These are phyloP conservation scores for Cochlearia excelsa DNA, from an alignment of 345 rosid genomes.

Conservation along the genomic window DNA sequence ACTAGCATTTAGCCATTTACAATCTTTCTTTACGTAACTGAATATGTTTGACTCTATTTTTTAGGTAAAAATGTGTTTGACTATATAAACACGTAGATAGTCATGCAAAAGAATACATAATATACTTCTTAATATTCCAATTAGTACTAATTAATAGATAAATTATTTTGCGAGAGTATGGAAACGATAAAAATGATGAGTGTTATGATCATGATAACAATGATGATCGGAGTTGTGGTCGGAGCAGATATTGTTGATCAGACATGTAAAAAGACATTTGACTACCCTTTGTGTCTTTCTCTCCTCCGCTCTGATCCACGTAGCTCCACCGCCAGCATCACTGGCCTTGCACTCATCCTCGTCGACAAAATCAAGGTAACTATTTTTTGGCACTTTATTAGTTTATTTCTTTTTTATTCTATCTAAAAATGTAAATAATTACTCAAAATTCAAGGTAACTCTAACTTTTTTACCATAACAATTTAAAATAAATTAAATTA, in stretches of 20 bases:
- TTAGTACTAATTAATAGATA: not conserved
- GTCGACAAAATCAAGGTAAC: slow-evolving; percentile 15
- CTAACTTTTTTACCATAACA: no score
- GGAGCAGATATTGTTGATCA: slow-evolving; percentile 9
- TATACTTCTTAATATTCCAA: not conserved
- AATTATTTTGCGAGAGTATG: not conserved
- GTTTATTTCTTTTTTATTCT: no score
- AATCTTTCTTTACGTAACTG: no score
- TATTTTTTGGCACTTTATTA: no score
- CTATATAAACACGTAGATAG: no score
- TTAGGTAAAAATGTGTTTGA: no score
- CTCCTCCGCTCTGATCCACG: slow-evolving; percentile 38
- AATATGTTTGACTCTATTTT: no score
- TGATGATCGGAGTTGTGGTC: slow-evolving; percentile 18
- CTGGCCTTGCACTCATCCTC: slow-evolving; percentile 36
- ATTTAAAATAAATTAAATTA: no score
- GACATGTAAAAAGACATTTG: slow-evolving; percentile 39
- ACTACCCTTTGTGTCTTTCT: slow-evolving; percentile 32
- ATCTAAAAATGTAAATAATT: no score
- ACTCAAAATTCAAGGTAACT: no score
- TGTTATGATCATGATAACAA: slow-evolving; percentile 3
- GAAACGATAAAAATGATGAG: slow-evolving; percentile 7
- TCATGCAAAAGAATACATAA: no score
- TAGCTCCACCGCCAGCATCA: slow-evolving; percentile 33
- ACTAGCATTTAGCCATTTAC: no score